Conservation (phyloP, 306 rosid species). For the Prunus padus region DNA sequence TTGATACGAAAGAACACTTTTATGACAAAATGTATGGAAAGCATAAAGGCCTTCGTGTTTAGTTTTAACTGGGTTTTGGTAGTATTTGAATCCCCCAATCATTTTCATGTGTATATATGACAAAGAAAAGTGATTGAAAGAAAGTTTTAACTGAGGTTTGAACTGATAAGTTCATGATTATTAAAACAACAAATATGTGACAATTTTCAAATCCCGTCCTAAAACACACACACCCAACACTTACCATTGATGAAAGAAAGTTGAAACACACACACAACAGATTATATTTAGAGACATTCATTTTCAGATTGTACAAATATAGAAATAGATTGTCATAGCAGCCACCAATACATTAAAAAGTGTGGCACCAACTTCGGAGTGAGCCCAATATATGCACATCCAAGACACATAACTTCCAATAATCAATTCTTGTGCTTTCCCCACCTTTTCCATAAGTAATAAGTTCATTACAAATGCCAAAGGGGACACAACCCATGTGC, state of each 20-base stretch:
- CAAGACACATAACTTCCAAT: neutral
- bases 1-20: neutral
- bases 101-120: neutral
- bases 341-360: neutral
- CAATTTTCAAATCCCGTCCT: neutral
- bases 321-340: neutral
- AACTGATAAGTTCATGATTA: too few species aligned
- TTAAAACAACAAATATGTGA: neutral
- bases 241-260: neutral
- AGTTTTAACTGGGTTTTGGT: neutral
- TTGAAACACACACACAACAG: neutral
- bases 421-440: neutral
- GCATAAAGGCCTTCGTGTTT: neutral
- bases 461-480: neutral
- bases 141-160: neutral
- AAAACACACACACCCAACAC: neutral
- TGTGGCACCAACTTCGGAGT: neutral
- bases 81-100: neutral
- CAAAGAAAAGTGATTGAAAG: neutral
- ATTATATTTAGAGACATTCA: neutral
- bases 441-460: neutral
- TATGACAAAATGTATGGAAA: neutral
- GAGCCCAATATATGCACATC: neutral
- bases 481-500: neutral
- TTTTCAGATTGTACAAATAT: neutral